Conservation (phyloP, 768 basidiomycete genomes). For the Suillus variegatus region DNA sequence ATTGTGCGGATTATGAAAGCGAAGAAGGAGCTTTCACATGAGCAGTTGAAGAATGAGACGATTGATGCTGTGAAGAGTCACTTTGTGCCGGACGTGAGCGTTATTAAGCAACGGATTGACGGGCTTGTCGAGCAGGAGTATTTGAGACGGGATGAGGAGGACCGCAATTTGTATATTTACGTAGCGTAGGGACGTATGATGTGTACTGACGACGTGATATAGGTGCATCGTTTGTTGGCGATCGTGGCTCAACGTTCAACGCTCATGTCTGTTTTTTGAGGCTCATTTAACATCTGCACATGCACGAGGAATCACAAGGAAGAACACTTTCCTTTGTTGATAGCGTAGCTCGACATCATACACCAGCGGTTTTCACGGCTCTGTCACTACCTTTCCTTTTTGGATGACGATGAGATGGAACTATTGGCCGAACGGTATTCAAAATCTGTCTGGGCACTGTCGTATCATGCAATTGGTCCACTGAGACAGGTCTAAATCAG, state of each 20-base stretch:
- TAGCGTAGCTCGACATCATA: neutral
- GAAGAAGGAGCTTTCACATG: slow-evolving; percentile 79
- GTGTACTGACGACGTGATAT: neutral
- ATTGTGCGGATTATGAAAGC: slow-evolving; percentile 98
- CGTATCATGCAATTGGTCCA: neutral
- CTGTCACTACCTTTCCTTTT: neutral
- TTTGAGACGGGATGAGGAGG: slow-evolving; percentile 71
- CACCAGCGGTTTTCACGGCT: neutral
- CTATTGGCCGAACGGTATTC: neutral
- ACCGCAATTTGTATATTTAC: slow-evolving; percentile 75
- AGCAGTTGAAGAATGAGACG: slow-evolving; percentile 78
- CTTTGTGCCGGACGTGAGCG: slow-evolving; percentile 81
- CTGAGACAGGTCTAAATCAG: neutral
- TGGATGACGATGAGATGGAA: neutral
- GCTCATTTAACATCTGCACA: too few relatives aligned
- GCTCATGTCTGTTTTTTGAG: neutral
- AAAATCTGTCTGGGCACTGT: neutral
- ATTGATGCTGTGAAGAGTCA: slow-evolving; percentile 86
- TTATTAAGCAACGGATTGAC: slow-evolving; percentile 85
- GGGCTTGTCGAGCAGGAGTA: slow-evolving; percentile 86
- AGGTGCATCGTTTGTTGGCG: slow-evolving; percentile 62
- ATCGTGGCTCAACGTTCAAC: neutral
- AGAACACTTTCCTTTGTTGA: neutral
- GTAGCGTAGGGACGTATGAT: slow-evolving; percentile 56
- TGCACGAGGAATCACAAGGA: neutral